phyloP scores from a whole-genome alignment of 768 basidiomycete species.

The Russula abietina region DNA sequence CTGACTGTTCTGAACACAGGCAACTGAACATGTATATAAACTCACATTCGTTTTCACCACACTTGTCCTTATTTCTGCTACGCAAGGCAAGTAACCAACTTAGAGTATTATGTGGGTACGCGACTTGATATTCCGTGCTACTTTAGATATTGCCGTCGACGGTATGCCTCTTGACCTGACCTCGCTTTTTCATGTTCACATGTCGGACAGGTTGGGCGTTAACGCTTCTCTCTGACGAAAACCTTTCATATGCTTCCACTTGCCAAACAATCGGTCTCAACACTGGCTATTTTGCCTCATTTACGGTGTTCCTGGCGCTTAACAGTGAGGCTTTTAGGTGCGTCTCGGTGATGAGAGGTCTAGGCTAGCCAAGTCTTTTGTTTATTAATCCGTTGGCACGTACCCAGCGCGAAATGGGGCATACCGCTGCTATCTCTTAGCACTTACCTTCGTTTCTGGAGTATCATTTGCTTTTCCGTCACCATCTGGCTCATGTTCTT shows the following conservation, averaged over 20 bases:
- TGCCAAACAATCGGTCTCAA: slow-evolving; percentile 98
- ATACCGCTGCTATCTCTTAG: slow-evolving; percentile 64
- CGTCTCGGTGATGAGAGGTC: slow-evolving; percentile 37
- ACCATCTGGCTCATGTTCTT: slow-evolving; percentile 84
- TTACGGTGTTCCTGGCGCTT: slow-evolving; percentile 95
- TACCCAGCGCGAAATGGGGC: slow-evolving; percentile 63
- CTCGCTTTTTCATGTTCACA: slow-evolving; percentile 35
- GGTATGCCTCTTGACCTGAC: slow-evolving; percentile 45
- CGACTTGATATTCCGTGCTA: slow-evolving; percentile 21
- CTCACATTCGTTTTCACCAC: slow-evolving; percentile 82
- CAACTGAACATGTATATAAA: slow-evolving; percentile 67
- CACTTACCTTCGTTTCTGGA: slow-evolving; percentile 85
- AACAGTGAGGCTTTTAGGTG: slow-evolving; percentile 82
- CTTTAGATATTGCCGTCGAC: slow-evolving; percentile 90
- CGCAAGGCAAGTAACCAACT: slow-evolving; percentile 64
- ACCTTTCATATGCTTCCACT: slow-evolving; percentile 93
- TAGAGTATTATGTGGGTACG: not conserved
- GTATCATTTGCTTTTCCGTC: slow-evolving; percentile 70
- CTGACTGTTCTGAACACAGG: slow-evolving; percentile 42
- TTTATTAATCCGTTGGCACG: not conserved
- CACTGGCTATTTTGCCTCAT: slow-evolving; percentile 91
- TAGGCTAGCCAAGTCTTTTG: slow-evolving; percentile 2
- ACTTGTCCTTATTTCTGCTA: slow-evolving; percentile 92
- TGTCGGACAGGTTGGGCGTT: slow-evolving; percentile 59
- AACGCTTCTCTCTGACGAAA: slow-evolving; percentile 84